Evolutionary conservation across 345 rosid species (phyloP).

Genomic region (Citrus trifoliata): DNA sequence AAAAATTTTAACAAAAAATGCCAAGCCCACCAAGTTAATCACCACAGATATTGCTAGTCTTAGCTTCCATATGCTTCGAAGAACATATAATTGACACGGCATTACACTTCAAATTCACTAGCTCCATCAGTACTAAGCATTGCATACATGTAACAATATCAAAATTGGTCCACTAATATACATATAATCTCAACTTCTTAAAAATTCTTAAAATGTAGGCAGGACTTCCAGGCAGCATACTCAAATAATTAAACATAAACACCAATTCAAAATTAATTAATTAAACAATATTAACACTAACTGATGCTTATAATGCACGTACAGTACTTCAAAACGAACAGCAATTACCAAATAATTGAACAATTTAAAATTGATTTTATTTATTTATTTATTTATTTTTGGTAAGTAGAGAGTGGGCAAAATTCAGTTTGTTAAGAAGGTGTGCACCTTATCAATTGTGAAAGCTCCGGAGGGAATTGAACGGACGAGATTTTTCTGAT

Average conservation of each 20-base stretch:
- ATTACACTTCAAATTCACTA: neutral
- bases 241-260: neutral
- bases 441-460: neutral
- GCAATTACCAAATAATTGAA: neutral
- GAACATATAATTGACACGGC: neutral
- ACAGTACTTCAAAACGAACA: neutral
- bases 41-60: neutral
- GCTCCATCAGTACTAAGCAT: neutral
- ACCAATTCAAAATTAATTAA: neutral
- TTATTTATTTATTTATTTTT: neutral
- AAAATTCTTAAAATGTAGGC: neutral
- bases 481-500: constrained; percentile 1
- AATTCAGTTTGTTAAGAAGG: neutral
- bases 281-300: neutral
- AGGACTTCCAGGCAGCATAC: neutral
- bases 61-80: neutral
- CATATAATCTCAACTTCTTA: neutral
- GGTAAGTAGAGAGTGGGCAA: neutral
- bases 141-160: neutral
- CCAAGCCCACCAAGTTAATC: neutral
- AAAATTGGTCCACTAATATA: neutral
- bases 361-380: neutral
- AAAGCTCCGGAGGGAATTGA: neutral
- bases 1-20: neutral
- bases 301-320: neutral